Base-by-base conservation (phyloP, 352 stramenopile genomes). In the Phytophthora sp. region DNA sequence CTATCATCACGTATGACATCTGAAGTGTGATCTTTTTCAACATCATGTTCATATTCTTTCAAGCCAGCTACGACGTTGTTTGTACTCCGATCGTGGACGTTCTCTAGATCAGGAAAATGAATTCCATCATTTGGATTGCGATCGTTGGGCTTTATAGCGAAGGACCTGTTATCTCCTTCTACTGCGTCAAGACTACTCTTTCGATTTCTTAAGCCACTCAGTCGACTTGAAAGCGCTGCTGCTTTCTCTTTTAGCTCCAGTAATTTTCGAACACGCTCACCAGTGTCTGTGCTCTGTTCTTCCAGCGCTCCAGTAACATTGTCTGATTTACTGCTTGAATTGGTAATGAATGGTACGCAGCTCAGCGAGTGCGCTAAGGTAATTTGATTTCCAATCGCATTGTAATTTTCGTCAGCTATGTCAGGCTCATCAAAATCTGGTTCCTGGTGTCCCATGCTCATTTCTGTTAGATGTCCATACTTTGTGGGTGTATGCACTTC, bases 231-330 rank as follows among this genome's bases (percentile, higher is more conserved):
- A 17, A 76, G 49, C 4, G 46, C 38, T 35, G 58, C 41, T 32
- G 70, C 52, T 23, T 76, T 73, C 34, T 54, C 53, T 27, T 43
- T 46, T 8, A 78, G 54, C 24, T 73, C 51, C 12, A 76, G 52
- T 20, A 78, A 60, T 27, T 65, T 78, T 18, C 43, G 54, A 41
- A 78, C 32, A 10, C 62, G 50, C n/a, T 60, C 48, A 21, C 54
- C 41, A 15, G 18, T 9, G 41, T 37, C 35, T 31, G 20, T 18
- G 26, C 18, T 38, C 28, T 52, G n/a, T 43, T 42, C 20, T 31
- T 3, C 30, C 46, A 42, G 18, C 28, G 57, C 24, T 21, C 12
- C 30, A 21, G 28, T 18, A 18, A 4, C 18, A 26, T 5, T 10
- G 3, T 45, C 38, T 45, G 10, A 3, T 6, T 9, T 28, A 13